Conservation (phyloP, 176 grass and related monocot species). For the Echinochloa phyllopogon region DNA sequence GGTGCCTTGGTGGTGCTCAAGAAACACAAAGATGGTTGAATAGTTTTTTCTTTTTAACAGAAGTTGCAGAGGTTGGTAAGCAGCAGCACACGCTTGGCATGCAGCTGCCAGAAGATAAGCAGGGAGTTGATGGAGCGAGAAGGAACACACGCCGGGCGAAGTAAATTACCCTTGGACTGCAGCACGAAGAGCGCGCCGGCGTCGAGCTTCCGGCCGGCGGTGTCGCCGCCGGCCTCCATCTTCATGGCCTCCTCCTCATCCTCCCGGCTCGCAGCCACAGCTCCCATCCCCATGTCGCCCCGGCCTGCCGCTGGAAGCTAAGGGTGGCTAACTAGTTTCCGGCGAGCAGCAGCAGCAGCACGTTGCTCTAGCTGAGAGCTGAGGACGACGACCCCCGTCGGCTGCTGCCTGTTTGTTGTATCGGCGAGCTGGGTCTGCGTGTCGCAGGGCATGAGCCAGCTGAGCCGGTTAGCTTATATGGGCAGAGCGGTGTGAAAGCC, state of each 20-base stretch:
- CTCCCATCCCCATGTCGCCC: conserved; percentile 33
- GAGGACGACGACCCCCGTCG: too few relatives aligned
- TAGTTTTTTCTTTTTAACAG: too few relatives aligned
- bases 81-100: neutral
- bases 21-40: conserved; percentile 15
- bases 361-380: too few relatives aligned
- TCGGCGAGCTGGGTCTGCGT: too few relatives aligned
- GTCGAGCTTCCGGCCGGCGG: conserved; percentile 64
- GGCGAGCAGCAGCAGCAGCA: neutral
- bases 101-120: neutral
- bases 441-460: too few relatives aligned
- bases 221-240: conserved; percentile 56
- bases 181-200: conserved; percentile 95
- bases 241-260: conserved; percentile 59
- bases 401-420: too few relatives aligned
- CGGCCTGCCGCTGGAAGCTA: neutral
- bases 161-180: conserved; percentile 71
- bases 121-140: neutral
- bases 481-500: too few relatives aligned
- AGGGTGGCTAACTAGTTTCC: neutral
- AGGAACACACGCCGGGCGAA: neutral
- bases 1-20: neutral
- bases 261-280: conserved; percentile 33
- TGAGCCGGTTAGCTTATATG: too few relatives aligned
- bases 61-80: neutral